Evolutionary conservation across 2,329 filamentous ascomycete genomes (phyloP).

Genomic region (Eurotiales sp.): DNA sequence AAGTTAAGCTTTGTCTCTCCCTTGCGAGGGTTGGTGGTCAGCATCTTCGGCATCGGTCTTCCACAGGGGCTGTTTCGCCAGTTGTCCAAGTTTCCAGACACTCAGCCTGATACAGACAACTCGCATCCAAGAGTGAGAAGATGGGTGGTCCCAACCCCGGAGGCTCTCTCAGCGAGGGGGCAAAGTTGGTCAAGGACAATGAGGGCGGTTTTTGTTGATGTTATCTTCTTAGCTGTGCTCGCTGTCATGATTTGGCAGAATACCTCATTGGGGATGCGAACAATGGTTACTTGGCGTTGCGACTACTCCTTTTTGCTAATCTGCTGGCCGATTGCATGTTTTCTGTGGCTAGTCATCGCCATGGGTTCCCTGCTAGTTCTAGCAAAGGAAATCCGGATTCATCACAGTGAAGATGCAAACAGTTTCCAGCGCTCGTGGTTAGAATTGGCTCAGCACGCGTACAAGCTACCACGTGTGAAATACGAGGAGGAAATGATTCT

Average conservation of each 20-base stretch:
- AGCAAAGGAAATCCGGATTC: not conserved
- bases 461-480: not conserved
- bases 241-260: not conserved
- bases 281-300: not conserved
- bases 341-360: not conserved
- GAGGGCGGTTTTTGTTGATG: not conserved
- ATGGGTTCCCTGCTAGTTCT: not conserved
- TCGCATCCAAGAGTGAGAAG: not conserved
- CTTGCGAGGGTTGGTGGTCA: not conserved
- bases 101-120: not conserved
- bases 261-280: not conserved
- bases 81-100: not conserved
- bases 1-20: not conserved
- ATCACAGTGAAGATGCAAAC: not conserved
- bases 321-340: constrained; percentile 1
- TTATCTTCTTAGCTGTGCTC: not conserved
- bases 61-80: not conserved
- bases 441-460: not conserved
- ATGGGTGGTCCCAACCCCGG: not conserved
- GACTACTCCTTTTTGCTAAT: constrained; percentile 1
- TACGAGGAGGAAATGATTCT: not conserved
- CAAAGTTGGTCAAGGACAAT: not conserved
- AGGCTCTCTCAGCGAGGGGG: not conserved
- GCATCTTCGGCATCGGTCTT: not conserved
- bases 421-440: not conserved